phyloP scores from a whole-genome alignment of 805 yeast species.

The Kluyveromyces nonfermentans region DNA sequence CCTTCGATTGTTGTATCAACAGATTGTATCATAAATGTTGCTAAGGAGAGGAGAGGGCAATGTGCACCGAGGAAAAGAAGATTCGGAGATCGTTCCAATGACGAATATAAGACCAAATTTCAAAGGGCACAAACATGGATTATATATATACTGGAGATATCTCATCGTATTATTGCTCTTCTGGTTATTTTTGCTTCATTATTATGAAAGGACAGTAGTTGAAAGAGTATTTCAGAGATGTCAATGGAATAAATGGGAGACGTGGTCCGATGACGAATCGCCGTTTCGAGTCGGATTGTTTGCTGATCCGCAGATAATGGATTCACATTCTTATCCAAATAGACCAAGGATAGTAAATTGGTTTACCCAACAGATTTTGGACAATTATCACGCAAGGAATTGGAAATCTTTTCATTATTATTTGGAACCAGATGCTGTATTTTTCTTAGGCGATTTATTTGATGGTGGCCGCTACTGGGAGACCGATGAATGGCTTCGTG shows the following conservation, averaged over 20 bases:
- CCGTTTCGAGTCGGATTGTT: conserved; percentile 51
- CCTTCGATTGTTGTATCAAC: no score
- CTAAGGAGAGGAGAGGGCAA: not conserved
- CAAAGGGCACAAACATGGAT: conserved; percentile 12
- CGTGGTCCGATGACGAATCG: conserved; percentile 34
- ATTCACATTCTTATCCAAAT: conserved; percentile 76
- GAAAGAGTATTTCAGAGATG: conserved; percentile 38
- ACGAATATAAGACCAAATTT: not conserved
- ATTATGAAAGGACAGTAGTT: conserved; percentile 47
- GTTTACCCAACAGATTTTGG: conserved; percentile 55
- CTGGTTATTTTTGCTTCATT: conserved; percentile 41
- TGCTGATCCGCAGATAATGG: conserved; percentile 95
- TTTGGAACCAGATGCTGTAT: conserved; percentile 63
- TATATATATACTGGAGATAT: conserved; percentile 18
- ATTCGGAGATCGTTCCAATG: not conserved
- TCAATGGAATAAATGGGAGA: conserved; percentile 61
- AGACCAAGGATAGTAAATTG: conserved; percentile 42
- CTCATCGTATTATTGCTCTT: conserved; percentile 20
- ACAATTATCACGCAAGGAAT: conserved; percentile 72
- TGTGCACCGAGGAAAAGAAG: not conserved
- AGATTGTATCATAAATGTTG: not conserved
- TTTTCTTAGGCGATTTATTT: conserved; percentile 85
- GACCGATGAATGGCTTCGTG: conserved; percentile 58
- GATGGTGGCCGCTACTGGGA: conserved; percentile 94
- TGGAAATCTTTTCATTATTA: conserved; percentile 47